phyloP scores from a whole-genome alignment of 75 land plant genomes.

The Isoetes taiwanensis region DNA sequence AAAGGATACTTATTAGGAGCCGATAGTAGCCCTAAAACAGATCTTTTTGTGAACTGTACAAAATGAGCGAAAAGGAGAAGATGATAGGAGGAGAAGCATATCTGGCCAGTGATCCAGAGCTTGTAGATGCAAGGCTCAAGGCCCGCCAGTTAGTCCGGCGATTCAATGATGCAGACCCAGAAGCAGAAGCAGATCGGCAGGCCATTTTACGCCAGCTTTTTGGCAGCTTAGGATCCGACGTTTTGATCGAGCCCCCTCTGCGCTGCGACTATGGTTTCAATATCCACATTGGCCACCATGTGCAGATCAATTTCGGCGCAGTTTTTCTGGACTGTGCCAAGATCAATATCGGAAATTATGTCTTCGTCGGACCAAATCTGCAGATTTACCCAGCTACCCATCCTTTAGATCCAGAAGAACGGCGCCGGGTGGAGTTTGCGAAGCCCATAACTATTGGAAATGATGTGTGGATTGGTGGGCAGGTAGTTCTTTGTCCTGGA shows the following conservation, averaged over 20 bases:
- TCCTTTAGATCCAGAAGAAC: conserved; percentile 1
- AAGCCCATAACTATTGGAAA: conserved; percentile 1
- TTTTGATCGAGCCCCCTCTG: conserved; percentile 12
- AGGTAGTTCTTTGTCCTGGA: not conserved
- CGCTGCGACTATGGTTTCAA: conserved; percentile 15
- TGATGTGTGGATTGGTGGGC: conserved; percentile 13
- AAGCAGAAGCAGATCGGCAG: too few species aligned
- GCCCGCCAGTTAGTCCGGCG: too few species aligned
- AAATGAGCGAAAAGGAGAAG: too few species aligned
- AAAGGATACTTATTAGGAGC: too few species aligned
- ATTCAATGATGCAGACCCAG: too few species aligned
- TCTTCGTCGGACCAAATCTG: conserved; percentile 7
- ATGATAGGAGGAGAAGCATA: too few species aligned
- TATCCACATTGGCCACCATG: not conserved
- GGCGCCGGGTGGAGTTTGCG: not conserved
- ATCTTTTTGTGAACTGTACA: too few species aligned
- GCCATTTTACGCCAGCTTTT: not conserved
- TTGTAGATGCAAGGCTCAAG: too few species aligned
- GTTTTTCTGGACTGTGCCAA: conserved; percentile 5
- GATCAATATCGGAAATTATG: conserved; percentile 6
- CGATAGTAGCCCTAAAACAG: too few species aligned
- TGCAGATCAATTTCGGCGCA: conserved; percentile 1
- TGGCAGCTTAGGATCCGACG: not conserved
- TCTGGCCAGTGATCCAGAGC: too few species aligned
- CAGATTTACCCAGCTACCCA: conserved; percentile 1